Conservation (phyloP, 169 alveolate genomes). For the Eimeria sp. region DNA sequence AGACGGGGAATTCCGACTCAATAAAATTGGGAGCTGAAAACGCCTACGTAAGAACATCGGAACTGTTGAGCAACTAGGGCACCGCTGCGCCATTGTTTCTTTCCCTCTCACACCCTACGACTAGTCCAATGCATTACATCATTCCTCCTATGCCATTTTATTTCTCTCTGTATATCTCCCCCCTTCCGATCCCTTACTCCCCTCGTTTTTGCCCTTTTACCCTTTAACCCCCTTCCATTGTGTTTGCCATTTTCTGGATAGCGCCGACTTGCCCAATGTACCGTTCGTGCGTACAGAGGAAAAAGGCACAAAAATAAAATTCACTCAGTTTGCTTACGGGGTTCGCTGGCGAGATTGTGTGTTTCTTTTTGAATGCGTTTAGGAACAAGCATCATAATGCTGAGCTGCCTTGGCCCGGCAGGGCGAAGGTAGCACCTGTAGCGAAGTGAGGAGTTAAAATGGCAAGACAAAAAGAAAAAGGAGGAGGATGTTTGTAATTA, state of each 20-base stretch:
- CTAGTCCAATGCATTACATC: neutral
- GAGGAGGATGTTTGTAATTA: neutral
- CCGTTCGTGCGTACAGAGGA: neutral
- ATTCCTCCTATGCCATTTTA: neutral
- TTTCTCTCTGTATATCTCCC: neutral
- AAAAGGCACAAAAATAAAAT: neutral
- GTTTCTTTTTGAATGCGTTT: conserved; percentile 87
- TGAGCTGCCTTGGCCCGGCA: conserved; percentile 68
- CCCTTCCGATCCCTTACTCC: neutral
- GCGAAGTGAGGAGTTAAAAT: neutral
- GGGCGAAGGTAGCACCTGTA: neutral
- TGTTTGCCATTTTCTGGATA: neutral
- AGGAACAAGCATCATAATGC: conserved; percentile 82
- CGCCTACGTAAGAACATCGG: too few species aligned
- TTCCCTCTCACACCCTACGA: neutral
- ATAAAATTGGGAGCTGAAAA: too few species aligned
- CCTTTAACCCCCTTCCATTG: neutral
- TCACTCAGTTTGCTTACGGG: conserved; percentile 80
- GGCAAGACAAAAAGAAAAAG: neutral
- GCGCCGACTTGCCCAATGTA: neutral
- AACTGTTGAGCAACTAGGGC: neutral
- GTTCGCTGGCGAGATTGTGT: conserved; percentile 86
- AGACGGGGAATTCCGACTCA: too few species aligned
- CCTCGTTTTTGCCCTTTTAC: neutral
- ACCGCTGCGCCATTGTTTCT: neutral